Evolutionary conservation across 2,329 filamentous ascomycete genomes (phyloP).

Genomic region (Myriosclerotinia scirpicola): DNA sequence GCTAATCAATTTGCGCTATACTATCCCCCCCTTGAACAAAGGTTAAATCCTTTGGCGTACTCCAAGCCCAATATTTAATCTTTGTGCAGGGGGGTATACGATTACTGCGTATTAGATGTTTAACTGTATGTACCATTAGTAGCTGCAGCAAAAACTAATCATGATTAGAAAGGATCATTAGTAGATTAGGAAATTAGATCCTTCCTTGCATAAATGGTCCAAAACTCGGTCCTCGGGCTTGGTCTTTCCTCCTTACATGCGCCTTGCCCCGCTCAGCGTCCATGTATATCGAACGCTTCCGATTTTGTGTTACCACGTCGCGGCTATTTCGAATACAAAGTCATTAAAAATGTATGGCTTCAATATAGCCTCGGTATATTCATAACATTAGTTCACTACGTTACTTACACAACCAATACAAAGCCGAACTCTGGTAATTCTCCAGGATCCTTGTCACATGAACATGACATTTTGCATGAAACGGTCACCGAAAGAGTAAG

Average conservation of each 20-base stretch:
- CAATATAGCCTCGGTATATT: not conserved
- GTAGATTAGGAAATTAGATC: not conserved
- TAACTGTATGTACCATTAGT: not conserved
- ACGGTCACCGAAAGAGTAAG: not conserved
- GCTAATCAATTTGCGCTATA: no score
- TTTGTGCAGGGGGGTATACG: not conserved
- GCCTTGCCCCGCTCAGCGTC: not conserved
- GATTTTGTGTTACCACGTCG: constrained; percentile 14
- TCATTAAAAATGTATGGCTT: constrained; percentile 10
- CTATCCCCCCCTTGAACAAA: no score
- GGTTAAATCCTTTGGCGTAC: no score
- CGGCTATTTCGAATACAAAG: constrained; percentile 14
- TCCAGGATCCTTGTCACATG: constrained; percentile 1
- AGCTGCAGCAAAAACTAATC: constrained; percentile 4
- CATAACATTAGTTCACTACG: not conserved
- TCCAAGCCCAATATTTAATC: no score
- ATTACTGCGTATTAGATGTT: constrained; percentile 1
- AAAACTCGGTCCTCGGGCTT: not conserved
- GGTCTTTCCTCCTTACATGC: constrained; percentile 8
- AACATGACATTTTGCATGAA: constrained; percentile 5
- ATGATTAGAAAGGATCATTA: not conserved
- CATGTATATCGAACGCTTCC: constrained; percentile 8
- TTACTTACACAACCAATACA: constrained; percentile 13
- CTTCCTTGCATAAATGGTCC: constrained; percentile 19
- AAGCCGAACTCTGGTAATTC: constrained; percentile 21